A percentile compares a stretch with the other conserved stretches of the same genome.
These are phyloP conservation scores for Saccharum officinarum DNA, from an alignment of 176 grass and related monocot genomes.

Conservation along the genomic window DNA sequence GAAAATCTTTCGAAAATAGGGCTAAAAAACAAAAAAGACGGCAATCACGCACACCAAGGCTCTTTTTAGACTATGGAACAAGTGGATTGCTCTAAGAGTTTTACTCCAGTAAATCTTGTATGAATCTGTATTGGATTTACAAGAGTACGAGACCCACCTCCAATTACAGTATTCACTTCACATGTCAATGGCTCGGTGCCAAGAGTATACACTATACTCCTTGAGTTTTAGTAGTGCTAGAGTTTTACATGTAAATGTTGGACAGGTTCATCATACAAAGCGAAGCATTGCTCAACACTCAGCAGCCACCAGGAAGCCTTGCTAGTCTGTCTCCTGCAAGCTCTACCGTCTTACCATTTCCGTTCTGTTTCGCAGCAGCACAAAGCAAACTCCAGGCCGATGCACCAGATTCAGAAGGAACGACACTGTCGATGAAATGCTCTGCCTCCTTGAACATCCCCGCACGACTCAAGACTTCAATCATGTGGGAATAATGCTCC, in stretches of 20 bases:
- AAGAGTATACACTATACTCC: neutral
- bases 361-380: slow-evolving; percentile 39
- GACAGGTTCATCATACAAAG: neutral
- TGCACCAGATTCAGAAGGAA: slow-evolving; percentile 44
- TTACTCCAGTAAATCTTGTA: neutral
- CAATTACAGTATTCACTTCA: slow-evolving; percentile 23
- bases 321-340: slow-evolving; percentile 48
- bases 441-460: slow-evolving; percentile 79
- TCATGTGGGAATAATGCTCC: slow-evolving; percentile 54
- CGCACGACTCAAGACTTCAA: slow-evolving; percentile 49
- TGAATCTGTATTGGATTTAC: neutral
- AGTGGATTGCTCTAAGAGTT: neutral
- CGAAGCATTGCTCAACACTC: slow-evolving; percentile 2
- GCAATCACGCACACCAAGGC: too few species aligned
- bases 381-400: slow-evolving; percentile 49
- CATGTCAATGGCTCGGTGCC: neutral
- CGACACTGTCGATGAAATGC: slow-evolving; percentile 62
- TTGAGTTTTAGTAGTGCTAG: neutral
- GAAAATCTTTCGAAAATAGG: too few species aligned
- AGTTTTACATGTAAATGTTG: slow-evolving; percentile 1
- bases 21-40: too few species aligned
- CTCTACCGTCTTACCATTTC: slow-evolving; percentile 28
- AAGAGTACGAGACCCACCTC: neutral
- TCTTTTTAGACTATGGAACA: neutral
- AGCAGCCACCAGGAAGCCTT: slow-evolving; percentile 8